Conservation (phyloP, 345 rosid genomes). For the Aquilaria sinensis region DNA sequence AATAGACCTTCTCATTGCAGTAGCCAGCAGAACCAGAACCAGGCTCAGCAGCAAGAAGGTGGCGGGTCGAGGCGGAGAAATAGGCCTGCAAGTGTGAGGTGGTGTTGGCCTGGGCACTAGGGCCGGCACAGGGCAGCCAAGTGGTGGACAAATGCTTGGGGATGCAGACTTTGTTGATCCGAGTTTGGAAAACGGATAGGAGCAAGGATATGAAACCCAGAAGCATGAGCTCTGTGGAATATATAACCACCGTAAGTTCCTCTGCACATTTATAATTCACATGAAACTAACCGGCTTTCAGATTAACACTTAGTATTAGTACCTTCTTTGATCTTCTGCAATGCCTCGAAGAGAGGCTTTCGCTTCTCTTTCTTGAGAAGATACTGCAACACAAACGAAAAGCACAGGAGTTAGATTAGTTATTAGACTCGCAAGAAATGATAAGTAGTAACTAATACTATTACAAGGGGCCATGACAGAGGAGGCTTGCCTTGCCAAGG, state of each 20-base stretch:
- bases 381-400: conserved; percentile 22
- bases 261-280: no score
- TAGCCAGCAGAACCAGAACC: conserved; percentile 9
- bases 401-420: no score
- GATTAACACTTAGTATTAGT: no score
- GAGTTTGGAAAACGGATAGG: conserved; percentile 51
- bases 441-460: no score
- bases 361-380: conserved; percentile 49
- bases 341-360: conserved; percentile 69
- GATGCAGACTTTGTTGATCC: conserved; percentile 49
- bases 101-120: conserved; percentile 8
- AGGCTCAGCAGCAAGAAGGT: conserved; percentile 43
- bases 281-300: no score
- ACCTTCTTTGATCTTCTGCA: conserved; percentile 91
- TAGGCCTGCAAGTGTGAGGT: conserved; percentile 10
- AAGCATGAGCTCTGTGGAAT: conserved; percentile 72
- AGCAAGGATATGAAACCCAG: conserved; percentile 82
- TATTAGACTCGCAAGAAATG: no score
- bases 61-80: background rate
- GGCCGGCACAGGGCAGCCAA: conserved; percentile 51
- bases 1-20: conserved; percentile 31
- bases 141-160: conserved; percentile 33
- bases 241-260: no score
- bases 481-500: no score
- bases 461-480: no score